Evolutionary conservation across 805 yeast species (phyloP).

Genomic region (Lipomyces kockii): DNA sequence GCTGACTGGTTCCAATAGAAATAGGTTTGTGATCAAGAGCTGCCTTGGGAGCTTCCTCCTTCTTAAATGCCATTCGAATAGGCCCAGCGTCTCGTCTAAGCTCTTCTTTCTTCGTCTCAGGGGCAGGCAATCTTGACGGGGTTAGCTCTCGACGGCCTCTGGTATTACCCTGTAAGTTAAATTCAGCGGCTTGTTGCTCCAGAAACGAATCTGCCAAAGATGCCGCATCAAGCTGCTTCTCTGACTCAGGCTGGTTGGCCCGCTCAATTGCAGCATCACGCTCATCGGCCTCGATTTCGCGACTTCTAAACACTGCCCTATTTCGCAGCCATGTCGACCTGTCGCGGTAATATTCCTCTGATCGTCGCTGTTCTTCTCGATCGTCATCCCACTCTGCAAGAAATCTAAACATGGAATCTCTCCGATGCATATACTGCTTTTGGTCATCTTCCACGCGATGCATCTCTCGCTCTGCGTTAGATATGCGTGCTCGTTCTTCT

Average conservation of each 20-base stretch:
- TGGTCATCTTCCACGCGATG: slow-evolving; percentile 31
- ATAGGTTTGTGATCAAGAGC: slow-evolving; percentile 17
- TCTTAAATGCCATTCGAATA: slow-evolving; percentile 19
- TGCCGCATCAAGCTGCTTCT: slow-evolving; percentile 10
- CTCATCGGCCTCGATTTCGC: slow-evolving; percentile 35
- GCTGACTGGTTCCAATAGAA: slow-evolving; percentile 24
- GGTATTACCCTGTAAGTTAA: background rate
- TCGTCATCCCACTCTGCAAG: slow-evolving; percentile 38
- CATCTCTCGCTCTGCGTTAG: slow-evolving; percentile 34
- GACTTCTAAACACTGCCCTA: slow-evolving; percentile 28
- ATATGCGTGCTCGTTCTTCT: slow-evolving; percentile 30
- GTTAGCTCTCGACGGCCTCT: background rate
- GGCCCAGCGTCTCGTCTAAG: slow-evolving; percentile 19
- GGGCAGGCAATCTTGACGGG: background rate
- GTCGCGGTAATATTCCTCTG: slow-evolving; percentile 38
- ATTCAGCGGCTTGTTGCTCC: slow-evolving; percentile 14
- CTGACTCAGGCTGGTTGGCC: background rate
- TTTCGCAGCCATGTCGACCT: slow-evolving; percentile 33
- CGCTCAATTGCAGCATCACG: slow-evolving; percentile 30
- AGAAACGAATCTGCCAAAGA: slow-evolving; percentile 27
- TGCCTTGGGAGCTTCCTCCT: slow-evolving; percentile 15
- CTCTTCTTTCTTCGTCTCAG: slow-evolving; percentile 19
- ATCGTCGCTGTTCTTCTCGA: slow-evolving; percentile 24
- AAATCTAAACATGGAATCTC: slow-evolving; percentile 14
- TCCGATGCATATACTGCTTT: slow-evolving; percentile 14